Evolutionary conservation across 2,329 filamentous ascomycete genomes (phyloP).

Genomic region (Botrytis galanthina): DNA sequence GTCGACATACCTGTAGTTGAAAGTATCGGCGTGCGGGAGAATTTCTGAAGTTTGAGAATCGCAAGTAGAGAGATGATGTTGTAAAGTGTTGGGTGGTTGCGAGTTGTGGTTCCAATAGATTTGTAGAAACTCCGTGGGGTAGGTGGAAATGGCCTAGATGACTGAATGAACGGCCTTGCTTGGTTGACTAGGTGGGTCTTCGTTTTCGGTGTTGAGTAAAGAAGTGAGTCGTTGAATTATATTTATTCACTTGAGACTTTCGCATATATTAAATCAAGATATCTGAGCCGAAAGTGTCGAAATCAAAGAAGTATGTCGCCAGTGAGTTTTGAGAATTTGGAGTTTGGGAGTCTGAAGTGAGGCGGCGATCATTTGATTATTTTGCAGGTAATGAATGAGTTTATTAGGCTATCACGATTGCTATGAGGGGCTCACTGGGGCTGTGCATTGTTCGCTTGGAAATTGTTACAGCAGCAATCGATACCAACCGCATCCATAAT

Average conservation of each 20-base stretch:
- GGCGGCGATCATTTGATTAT: not conserved
- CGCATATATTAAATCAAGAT: not conserved
- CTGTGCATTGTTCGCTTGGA: slow-evolving; percentile 9
- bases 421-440: not conserved
- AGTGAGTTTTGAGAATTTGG: not conserved
- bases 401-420: slow-evolving; percentile 5
- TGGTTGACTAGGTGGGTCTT: slow-evolving; percentile 1
- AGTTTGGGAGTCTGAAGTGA: not conserved
- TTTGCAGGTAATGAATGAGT: not conserved
- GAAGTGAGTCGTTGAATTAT: not conserved
- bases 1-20: slow-evolving; percentile 1
- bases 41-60: not conserved
- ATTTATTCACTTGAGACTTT: slow-evolving; percentile 1
- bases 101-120: not conserved
- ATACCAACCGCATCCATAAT: not conserved
- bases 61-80: not conserved
- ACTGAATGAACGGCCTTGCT: not conserved
- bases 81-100: not conserved
- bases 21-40: not conserved
- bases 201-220: not conserved
- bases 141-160: slow-evolving; percentile 4
- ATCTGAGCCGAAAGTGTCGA: not conserved
- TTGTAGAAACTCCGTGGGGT: slow-evolving; percentile 19
- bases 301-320: not conserved
- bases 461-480: not conserved